Percentiles rank a stretch among this genome's conserved stretches.
These are phyloP conservation scores for Aurantiochytrium sp. DNA, from an alignment of 108 stramenopile species.

Conservation along the genomic window DNA sequence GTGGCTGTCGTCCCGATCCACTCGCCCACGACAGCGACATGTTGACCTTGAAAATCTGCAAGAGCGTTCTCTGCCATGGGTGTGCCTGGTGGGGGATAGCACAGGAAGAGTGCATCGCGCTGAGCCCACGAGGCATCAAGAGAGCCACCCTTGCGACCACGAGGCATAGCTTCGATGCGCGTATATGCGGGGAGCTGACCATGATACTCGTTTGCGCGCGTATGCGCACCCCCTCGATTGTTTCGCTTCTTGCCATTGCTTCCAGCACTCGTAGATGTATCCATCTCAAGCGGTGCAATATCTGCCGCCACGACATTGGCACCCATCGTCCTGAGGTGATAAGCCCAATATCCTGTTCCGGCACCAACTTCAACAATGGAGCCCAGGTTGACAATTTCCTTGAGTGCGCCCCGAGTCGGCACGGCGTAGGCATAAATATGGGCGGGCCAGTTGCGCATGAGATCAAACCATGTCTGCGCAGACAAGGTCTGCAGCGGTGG, in stretches of 20 bases:
- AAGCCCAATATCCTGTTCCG: neutral
- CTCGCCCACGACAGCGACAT: neutral
- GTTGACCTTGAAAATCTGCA: neutral
- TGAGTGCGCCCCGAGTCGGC: neutral
- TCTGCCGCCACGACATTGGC: neutral
- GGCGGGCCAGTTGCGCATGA: neutral
- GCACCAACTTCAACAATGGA: neutral
- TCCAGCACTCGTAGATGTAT: no score
- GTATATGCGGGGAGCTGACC: neutral
- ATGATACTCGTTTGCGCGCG: neutral
- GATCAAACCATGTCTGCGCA: neutral
- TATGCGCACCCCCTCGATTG: neutral
- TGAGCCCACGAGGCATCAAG: neutral
- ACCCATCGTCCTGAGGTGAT: neutral
- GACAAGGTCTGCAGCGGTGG: neutral
- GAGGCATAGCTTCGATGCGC: neutral
- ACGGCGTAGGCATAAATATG: neutral
- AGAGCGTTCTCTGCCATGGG: neutral
- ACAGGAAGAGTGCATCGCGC: neutral
- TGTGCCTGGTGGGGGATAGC: neutral
- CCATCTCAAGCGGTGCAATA: neutral
- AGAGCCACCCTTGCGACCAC: neutral
- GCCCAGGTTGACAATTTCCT: neutral
- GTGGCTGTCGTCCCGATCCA: neutral
- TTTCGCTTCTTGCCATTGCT: neutral